phyloP scores from a whole-genome alignment of 1,139 yeast species.

The Lodderomyces pseudojiufengensis region DNA sequence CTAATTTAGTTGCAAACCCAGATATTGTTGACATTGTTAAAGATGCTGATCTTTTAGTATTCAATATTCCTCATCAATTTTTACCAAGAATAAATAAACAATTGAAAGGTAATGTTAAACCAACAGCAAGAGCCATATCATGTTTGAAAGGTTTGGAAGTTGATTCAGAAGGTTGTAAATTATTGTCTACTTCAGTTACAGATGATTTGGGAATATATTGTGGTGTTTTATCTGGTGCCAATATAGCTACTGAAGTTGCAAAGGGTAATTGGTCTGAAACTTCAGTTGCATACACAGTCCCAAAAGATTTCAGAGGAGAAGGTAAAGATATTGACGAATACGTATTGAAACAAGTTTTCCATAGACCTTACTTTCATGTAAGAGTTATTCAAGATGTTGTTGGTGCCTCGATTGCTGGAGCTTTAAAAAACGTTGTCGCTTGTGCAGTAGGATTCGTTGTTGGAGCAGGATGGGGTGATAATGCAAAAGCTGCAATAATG shows the following conservation, averaged over 20 bases:
- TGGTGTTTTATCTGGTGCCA: slow-evolving; percentile 94
- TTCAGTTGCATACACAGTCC: slow-evolving; percentile 80
- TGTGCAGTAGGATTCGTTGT: slow-evolving; percentile 93
- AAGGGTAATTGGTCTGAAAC: slow-evolving; percentile 92
- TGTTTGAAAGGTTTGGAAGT: slow-evolving; percentile 93
- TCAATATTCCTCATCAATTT: slow-evolving; percentile 95
- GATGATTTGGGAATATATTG: slow-evolving; percentile 79
- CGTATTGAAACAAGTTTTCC: slow-evolving; percentile 74
- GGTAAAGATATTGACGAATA: slow-evolving; percentile 70
- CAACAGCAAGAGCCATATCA: slow-evolving; percentile 77
- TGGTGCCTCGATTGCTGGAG: slow-evolving; percentile 93
- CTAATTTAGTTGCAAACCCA: slow-evolving; percentile 80
- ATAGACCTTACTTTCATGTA: slow-evolving; percentile 94
- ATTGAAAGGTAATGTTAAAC: slow-evolving; percentile 68
- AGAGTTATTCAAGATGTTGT: slow-evolving; percentile 85
- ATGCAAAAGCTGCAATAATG: slow-evolving; percentile 94
- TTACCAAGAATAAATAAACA: slow-evolving; percentile 69
- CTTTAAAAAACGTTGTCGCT: slow-evolving; percentile 90
- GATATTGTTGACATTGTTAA: slow-evolving; percentile 67
- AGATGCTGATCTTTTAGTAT: slow-evolving; percentile 78
- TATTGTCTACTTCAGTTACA: slow-evolving; percentile 71
- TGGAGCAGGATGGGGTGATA: slow-evolving; percentile 97
- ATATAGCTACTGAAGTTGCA: slow-evolving; percentile 93
- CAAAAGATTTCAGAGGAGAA: slow-evolving; percentile 65
- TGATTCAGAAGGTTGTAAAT: slow-evolving; percentile 70